Base-by-base conservation (phyloP, 768 basidiomycete species). In the Boletus rubescentipes region DNA sequence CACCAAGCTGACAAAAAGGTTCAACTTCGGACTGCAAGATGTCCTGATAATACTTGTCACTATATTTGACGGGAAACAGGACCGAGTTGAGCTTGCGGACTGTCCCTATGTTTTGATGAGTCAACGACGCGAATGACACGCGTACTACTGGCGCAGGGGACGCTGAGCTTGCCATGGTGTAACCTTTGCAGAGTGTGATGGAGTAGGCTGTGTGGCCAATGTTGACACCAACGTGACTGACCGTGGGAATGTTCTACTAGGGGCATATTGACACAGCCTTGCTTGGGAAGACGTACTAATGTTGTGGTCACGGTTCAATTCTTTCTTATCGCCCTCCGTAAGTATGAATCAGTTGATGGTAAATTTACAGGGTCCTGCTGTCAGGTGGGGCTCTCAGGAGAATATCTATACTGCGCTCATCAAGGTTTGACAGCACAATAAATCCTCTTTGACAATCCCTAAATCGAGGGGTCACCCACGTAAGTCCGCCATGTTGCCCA, bases 61-160 rank as follows among this genome's bases (percentile, higher is more conserved):
- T 86, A 70, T 95, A 96, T 63, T 85, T 85, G 67, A 95, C 89
- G 26, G 93, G 92, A 69, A 94, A 93, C 38, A 95, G 79, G 37
- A 93, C 89, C 2, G 85, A 83, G 60, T 84, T 84, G 29, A 86
- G 75, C 62, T 71, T 87, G 49, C 67, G 67, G 36, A 73, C 81
- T 2, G 87, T 86, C 47, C 93, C 93, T 42, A 94, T 73, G 72
- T 94, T 96, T 71, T 93, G 93, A 51, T 78, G 75, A 11, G 86
- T 89, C 64, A 92, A 73, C 45, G 85, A 83, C 46, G 90, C 79
- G 71, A 89, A 89, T 18, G 87, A 81, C 54, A 89, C 73, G 60
- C 85, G 83, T 53, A 74, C 40, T 31, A 47, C 26, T 30, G 54
- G 31, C 14, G 43, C 48, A 43, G 62, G 29, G 29, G 68, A 51